Conservation (phyloP, 192 early-diverging fungal species). For the Linnemannia elongata region DNA sequence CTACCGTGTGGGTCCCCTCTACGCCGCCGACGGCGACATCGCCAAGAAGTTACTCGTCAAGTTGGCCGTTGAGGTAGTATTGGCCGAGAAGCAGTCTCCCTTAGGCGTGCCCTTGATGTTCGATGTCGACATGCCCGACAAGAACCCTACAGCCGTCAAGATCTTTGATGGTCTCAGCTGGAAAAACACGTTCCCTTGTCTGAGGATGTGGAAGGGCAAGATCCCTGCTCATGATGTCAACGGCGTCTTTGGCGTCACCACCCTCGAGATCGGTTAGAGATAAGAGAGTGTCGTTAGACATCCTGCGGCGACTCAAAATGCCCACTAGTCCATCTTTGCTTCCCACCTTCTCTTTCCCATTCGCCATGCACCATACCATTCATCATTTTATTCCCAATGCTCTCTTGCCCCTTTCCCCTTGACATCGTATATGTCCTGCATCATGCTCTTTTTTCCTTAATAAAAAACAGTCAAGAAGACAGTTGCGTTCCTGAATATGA, state of each 20-base stretch:
- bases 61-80: constrained; percentile 20
- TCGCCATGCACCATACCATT: neutral
- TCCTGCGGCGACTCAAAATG: too few species aligned
- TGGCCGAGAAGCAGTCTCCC: constrained; percentile 13
- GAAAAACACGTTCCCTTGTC: constrained; percentile 36
- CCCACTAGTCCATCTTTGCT: too few species aligned
- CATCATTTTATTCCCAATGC: too few species aligned
- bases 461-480: neutral
- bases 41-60: constrained; percentile 50
- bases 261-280: constrained; percentile 45
- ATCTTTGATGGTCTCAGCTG: constrained; percentile 34
- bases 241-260: constrained; percentile 36
- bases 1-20: constrained; percentile 52
- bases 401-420: neutral
- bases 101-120: constrained; percentile 11
- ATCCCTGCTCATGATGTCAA: constrained; percentile 49
- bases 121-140: constrained; percentile 31
- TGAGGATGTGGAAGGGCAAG: constrained; percentile 58
- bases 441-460: neutral
- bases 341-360: neutral
- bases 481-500: neutral
- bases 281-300: too few species aligned
- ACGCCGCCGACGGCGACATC: constrained; percentile 31
- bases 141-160: constrained; percentile 22
- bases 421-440: neutral